Evolutionary conservation across 345 rosid genomes (phyloP).

Genomic region (Excoecaria cochinchinensis): DNA sequence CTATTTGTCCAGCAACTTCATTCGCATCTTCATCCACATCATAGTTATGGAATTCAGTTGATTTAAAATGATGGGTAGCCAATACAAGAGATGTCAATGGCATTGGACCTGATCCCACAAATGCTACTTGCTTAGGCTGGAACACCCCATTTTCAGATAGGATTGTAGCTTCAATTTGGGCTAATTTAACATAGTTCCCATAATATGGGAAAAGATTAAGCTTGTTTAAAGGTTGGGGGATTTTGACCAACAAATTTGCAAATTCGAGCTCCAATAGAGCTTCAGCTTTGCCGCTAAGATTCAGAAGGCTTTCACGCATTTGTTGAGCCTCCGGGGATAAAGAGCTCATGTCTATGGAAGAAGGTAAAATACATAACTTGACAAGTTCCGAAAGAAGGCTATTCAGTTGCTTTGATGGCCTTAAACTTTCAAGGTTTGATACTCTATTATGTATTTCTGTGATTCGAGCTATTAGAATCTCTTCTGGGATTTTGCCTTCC

Average conservation of each 20-base stretch:
- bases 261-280: constrained; percentile 41
- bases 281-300: constrained; percentile 36
- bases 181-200: constrained; percentile 40
- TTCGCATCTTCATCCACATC: constrained; percentile 38
- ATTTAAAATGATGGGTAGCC: constrained; percentile 39
- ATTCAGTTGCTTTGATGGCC: constrained; percentile 31
- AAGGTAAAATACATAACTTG: constrained; percentile 25
- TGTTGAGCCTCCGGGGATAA: constrained; percentile 18
- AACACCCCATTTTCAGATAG: constrained; percentile 24
- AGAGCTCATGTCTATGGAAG: constrained; percentile 22
- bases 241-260: constrained; percentile 30
- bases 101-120: constrained; percentile 48
- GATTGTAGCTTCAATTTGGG: constrained; percentile 27
- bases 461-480: constrained; percentile 22
- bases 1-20: constrained; percentile 26
- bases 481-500: constrained; percentile 13
- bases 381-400: constrained; percentile 30
- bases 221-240: constrained; percentile 25
- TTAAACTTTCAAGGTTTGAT: constrained; percentile 28
- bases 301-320: constrained; percentile 32
- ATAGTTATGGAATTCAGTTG: constrained; percentile 34
- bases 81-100: constrained; percentile 41
- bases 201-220: constrained; percentile 39
- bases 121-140: constrained; percentile 39
- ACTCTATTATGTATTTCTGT: constrained; percentile 24